Conservation (phyloP, 2,329 filamentous ascomycete species). For the Amauroascus niger region DNA sequence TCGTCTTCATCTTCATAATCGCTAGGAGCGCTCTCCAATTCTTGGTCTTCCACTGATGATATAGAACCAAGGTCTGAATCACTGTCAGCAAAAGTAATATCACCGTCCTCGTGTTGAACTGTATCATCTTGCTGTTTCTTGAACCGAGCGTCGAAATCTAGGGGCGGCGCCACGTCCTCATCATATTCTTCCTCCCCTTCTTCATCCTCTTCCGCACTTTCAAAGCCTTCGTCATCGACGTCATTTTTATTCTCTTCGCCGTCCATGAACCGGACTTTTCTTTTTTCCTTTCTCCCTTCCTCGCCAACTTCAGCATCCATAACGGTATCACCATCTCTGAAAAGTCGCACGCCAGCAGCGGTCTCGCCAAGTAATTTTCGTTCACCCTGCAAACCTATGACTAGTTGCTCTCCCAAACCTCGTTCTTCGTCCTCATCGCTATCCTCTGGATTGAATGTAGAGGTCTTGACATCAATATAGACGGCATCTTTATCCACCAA, state of each 20-base stretch:
- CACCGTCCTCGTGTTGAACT: conserved; percentile 50
- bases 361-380: conserved; percentile 71
- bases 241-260: conserved; percentile 44
- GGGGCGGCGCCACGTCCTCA: conserved; percentile 32
- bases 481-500: conserved; percentile 96
- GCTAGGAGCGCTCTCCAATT: conserved; percentile 42
- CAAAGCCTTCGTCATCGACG: conserved; percentile 47
- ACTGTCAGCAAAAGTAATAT: conserved; percentile 86
- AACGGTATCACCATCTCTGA: conserved; percentile 61
- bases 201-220: conserved; percentile 45
- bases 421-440: conserved; percentile 56
- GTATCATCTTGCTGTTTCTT: conserved; percentile 44
- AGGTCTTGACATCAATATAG: conserved; percentile 66
- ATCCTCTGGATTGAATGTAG: conserved; percentile 59
- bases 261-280: conserved; percentile 43
- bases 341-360: conserved; percentile 73
- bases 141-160: conserved; percentile 38
- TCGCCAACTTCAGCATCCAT: conserved; percentile 47
- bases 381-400: conserved; percentile 78
- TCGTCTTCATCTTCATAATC: conserved; percentile 47
- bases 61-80: conserved; percentile 92
- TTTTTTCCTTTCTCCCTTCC: conserved; percentile 45
- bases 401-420: conserved; percentile 91
- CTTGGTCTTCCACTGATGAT: conserved; percentile 53
- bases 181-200: conserved; percentile 33